Percentiles rank a stretch among this genome's conserved stretches.
phyloP scores from a whole-genome alignment of 352 stramenopile genomes.

The Thraustotheca clavata region DNA sequence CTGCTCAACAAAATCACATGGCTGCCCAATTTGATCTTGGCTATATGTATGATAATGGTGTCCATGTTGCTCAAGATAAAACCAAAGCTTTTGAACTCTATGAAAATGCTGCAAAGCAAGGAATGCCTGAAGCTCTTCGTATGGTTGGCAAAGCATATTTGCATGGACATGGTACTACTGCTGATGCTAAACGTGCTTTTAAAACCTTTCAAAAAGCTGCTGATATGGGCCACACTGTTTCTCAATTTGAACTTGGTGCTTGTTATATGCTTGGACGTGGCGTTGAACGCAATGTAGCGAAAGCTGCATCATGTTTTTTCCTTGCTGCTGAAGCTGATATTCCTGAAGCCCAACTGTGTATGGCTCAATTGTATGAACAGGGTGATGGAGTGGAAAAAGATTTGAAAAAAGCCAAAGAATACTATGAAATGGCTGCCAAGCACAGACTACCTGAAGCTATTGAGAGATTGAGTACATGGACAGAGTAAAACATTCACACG shows the following conservation, averaged over 20 bases:
- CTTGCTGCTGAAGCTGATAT: constrained; percentile 54
- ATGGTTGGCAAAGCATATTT: constrained; percentile 51
- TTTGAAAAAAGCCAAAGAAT: constrained; percentile 54
- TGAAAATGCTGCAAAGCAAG: constrained; percentile 37
- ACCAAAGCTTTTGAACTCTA: constrained; percentile 54
- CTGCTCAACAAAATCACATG: constrained; percentile 54
- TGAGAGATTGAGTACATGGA: constrained; percentile 30
- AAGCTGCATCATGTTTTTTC: constrained; percentile 61
- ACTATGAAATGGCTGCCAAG: constrained; percentile 61
- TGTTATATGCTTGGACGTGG: constrained; percentile 66
- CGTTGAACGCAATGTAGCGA: constrained; percentile 30
- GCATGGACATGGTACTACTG: constrained; percentile 29
- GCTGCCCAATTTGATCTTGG: constrained; percentile 64
- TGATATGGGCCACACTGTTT: constrained; percentile 41
- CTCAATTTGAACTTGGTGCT: constrained; percentile 74
- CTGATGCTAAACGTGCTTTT: constrained; percentile 32
- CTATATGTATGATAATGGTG: constrained; percentile 61
- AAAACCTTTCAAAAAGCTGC: constrained; percentile 53
- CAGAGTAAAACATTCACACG: not conserved
- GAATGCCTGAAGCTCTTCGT: constrained; percentile 63
- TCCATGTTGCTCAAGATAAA: constrained; percentile 52
- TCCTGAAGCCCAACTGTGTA: constrained; percentile 57
- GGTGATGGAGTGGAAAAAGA: constrained; percentile 42
- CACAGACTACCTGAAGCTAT: constrained; percentile 43
- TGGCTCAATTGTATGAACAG: constrained; percentile 66